Evolutionary conservation across 768 basidiomycete species (phyloP).

Genomic region (Xerocomus spinulosus): DNA sequence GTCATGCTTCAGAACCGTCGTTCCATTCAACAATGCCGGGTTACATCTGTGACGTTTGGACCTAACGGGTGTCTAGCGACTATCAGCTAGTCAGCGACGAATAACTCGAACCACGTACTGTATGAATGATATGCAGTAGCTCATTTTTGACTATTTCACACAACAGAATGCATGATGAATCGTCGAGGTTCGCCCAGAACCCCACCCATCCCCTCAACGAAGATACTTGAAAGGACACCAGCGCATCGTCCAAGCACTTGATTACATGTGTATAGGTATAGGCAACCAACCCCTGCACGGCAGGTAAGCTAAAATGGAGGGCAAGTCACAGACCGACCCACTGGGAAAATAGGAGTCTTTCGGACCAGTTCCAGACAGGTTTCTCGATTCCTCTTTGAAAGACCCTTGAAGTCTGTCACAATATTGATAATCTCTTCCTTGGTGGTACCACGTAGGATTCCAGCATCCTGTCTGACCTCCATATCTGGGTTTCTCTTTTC

Average conservation of each 20-base stretch:
- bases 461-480: conserved; percentile 2
- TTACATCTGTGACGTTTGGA: conserved; percentile 23
- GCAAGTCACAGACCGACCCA: conserved; percentile 5
- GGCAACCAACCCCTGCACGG: conserved; percentile 23
- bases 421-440: conserved; percentile 14
- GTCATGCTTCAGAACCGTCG: conserved; percentile 14
- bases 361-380: conserved; percentile 14
- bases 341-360: conserved; percentile 22
- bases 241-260: conserved; percentile 13
- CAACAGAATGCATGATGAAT: conserved; percentile 10
- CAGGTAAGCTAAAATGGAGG: conserved; percentile 5
- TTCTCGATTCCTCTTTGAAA: neutral
- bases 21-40: conserved; percentile 14
- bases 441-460: conserved; percentile 10
- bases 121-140: conserved; percentile 14
- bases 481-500: neutral
- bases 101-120: conserved; percentile 5
- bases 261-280: conserved; percentile 27
- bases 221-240: conserved; percentile 8
- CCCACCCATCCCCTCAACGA: conserved; percentile 9
- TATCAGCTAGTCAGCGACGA: conserved; percentile 5
- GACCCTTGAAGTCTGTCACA: conserved; percentile 16
- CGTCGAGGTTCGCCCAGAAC: conserved; percentile 6
- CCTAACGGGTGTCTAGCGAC: conserved; percentile 5
- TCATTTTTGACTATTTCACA: conserved; percentile 9